Evolutionary conservation across 768 basidiomycete genomes (phyloP).

Genomic region (Cantharellus anzutake): DNA sequence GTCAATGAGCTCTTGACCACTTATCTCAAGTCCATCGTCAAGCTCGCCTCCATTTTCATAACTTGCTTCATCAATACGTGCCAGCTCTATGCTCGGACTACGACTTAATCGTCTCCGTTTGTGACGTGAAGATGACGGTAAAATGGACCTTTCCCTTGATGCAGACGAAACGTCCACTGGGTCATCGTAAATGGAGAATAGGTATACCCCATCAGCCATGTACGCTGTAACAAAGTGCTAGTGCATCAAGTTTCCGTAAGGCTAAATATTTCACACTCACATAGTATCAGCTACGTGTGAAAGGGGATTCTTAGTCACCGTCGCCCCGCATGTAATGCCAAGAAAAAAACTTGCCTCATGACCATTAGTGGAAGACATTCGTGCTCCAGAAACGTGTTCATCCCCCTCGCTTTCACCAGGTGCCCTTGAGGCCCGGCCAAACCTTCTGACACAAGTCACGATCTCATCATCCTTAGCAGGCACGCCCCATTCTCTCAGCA

Average conservation of each 20-base stretch:
- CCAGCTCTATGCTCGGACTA: background rate
- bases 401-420: constrained; percentile 19
- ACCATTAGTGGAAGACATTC: constrained; percentile 49
- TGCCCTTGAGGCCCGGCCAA: constrained; percentile 32
- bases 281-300: constrained; percentile 21
- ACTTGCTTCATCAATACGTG: too few species aligned
- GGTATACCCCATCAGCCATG: constrained; percentile 49
- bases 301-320: constrained; percentile 22
- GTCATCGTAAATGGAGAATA: constrained; percentile 55
- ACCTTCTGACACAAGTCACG: constrained; percentile 60
- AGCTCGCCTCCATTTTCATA: too few species aligned
- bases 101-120: background rate
- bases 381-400: constrained; percentile 61
- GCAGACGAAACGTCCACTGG: constrained; percentile 16
- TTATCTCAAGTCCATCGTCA: too few species aligned
- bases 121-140: background rate
- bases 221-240: constrained; percentile 30
- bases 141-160: background rate
- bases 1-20: background rate
- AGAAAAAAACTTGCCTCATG: constrained; percentile 38
- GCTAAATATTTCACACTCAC: background rate
- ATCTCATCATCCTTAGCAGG: constrained; percentile 28
- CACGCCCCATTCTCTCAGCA: constrained; percentile 54
- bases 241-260: background rate
- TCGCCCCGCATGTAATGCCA: background rate